These are phyloP conservation scores for Hymenoscyphus albidus DNA, from an alignment of 2,329 filamentous ascomycete genomes.

Conservation along the genomic window DNA sequence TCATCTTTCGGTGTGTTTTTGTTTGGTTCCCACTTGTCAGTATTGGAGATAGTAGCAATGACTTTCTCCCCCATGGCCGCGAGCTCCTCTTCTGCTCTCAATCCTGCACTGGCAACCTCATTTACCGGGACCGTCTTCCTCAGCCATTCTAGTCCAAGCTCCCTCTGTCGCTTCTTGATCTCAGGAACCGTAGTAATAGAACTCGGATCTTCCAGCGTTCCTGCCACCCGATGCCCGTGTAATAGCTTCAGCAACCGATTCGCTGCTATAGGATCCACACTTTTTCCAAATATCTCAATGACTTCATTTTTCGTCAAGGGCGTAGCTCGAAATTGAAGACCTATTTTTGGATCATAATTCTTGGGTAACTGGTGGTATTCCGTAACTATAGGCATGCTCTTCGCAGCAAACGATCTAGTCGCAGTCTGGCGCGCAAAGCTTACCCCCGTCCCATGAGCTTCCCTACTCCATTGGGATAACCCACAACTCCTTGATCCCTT, in stretches of 20 bases:
- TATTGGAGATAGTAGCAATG: slow-evolving; percentile 28
- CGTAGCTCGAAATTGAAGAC: slow-evolving; percentile 49
- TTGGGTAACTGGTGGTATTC: slow-evolving; percentile 56
- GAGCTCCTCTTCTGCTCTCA: slow-evolving; percentile 61
- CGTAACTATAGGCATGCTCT: slow-evolving; percentile 38
- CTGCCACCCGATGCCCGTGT: slow-evolving; percentile 61
- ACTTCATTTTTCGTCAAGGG: slow-evolving; percentile 49
- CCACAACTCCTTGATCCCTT: not conserved
- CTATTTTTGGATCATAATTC: slow-evolving; percentile 52
- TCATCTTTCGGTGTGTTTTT: slow-evolving; percentile 31
- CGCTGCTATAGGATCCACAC: slow-evolving; percentile 42
- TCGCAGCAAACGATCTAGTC: slow-evolving; percentile 19
- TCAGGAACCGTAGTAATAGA: slow-evolving; percentile 15
- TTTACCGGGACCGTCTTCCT: slow-evolving; percentile 53
- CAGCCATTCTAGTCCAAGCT: slow-evolving; percentile 51
- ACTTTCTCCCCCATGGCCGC: slow-evolving; percentile 45
- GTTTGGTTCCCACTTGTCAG: slow-evolving; percentile 32
- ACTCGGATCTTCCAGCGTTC: slow-evolving; percentile 57
- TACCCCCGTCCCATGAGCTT: not conserved
- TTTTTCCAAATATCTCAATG: slow-evolving; percentile 47
- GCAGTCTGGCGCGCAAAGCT: not conserved
- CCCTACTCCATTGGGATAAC: not conserved
- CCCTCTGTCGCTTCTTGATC: slow-evolving; percentile 37
- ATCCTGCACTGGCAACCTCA: slow-evolving; percentile 56
- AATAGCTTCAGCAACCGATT: slow-evolving; percentile 55